Conservation (phyloP, 2,329 filamentous ascomycete species). For the Fusarium sp. region DNA sequence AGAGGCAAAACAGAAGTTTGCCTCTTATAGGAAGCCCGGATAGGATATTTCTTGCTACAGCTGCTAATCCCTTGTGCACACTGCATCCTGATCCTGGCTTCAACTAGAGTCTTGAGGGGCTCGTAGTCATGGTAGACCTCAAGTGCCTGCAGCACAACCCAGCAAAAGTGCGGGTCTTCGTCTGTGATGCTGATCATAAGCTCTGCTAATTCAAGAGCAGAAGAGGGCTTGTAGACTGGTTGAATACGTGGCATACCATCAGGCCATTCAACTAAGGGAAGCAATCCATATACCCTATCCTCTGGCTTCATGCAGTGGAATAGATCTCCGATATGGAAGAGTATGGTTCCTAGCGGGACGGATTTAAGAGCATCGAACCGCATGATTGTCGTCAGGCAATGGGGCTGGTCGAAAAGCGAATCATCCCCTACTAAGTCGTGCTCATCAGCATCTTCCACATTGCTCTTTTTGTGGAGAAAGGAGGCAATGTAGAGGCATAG, state of each 20-base stretch:
- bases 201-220: not conserved
- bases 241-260: not conserved
- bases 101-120: rapidly evolving
- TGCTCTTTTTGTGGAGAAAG: too few species aligned
- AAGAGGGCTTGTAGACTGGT: not conserved
- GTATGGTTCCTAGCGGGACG: not conserved
- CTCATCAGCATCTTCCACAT: too few species aligned
- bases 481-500: not conserved
- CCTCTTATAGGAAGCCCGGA: not conserved
- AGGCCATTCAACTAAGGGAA: not conserved
- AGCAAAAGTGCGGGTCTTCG: not conserved
- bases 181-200: not conserved
- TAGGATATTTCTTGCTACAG: rapidly evolving
- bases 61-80: rapidly evolving
- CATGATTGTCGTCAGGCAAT: not conserved
- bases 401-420: too few species aligned
- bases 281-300: not conserved
- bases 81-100: not conserved
- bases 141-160: not conserved
- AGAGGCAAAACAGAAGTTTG: not conserved
- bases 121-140: not conserved
- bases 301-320: not conserved
- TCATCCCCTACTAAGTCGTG: too few species aligned
- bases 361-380: too few species aligned
- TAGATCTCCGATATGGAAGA: rapidly evolving